phyloP scores from a whole-genome alignment of 2,329 filamentous ascomycete species.

The Stagonosporopsis vannaccii region DNA sequence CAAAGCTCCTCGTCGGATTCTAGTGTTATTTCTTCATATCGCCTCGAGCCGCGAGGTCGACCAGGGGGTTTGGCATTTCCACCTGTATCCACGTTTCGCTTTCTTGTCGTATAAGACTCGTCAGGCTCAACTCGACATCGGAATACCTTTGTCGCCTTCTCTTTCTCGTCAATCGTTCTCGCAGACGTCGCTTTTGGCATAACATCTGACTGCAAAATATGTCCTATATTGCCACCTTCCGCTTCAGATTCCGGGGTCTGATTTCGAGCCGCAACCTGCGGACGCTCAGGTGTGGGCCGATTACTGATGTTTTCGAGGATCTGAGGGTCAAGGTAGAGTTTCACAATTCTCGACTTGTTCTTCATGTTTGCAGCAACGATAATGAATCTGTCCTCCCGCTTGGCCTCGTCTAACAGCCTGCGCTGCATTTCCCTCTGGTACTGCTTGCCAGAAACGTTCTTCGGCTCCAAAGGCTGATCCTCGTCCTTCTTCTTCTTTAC shows the following conservation, averaged over 20 bases:
- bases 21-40: constrained; percentile 57
- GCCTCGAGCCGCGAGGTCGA: constrained; percentile 27
- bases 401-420: constrained; percentile 52
- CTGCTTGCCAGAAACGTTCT: constrained; percentile 55
- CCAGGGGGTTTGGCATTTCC: constrained; percentile 32
- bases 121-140: constrained; percentile 51
- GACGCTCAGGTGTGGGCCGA: constrained; percentile 39
- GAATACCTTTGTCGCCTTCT: constrained; percentile 46
- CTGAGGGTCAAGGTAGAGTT: constrained; percentile 46
- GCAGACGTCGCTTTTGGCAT: constrained; percentile 27
- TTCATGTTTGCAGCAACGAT: constrained; percentile 56
- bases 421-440: constrained; percentile 58
- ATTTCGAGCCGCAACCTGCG: constrained; percentile 22
- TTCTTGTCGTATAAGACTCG: constrained; percentile 48
- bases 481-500: constrained; percentile 46
- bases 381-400: constrained; percentile 55
- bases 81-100: constrained; percentile 33
- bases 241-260: constrained; percentile 36
- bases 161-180: constrained; percentile 29
- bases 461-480: constrained; percentile 44
- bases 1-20: constrained; percentile 54
- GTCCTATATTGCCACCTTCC: constrained; percentile 25
- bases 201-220: constrained; percentile 50
- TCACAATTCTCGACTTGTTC: constrained; percentile 55
- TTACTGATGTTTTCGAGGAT: constrained; percentile 48